These are phyloP conservation scores for Xylaria castorea DNA, from an alignment of 495 filamentous ascomycete species.

Conservation along the genomic window DNA sequence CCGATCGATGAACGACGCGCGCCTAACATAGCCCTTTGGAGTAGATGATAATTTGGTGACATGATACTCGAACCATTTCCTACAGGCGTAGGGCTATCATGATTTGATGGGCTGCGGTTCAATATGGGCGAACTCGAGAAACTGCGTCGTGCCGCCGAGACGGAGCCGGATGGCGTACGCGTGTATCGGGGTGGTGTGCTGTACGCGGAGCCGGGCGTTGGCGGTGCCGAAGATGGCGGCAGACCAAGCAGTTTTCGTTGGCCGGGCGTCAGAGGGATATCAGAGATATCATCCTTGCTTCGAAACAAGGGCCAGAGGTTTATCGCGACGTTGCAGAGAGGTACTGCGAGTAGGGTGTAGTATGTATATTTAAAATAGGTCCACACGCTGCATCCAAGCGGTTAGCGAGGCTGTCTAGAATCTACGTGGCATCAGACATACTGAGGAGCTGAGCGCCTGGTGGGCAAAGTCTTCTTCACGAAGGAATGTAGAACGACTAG, in stretches of 20 bases:
- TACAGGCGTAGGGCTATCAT: slow-evolving; percentile 36
- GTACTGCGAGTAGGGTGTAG: slow-evolving; percentile 45
- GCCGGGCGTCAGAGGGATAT: slow-evolving; percentile 89
- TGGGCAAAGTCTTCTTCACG: slow-evolving; percentile 35
- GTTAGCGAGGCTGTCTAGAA: background rate
- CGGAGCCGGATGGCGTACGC: slow-evolving; percentile 67
- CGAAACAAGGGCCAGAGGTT: slow-evolving; percentile 74
- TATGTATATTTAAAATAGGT: slow-evolving; percentile 31
- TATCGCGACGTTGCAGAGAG: slow-evolving; percentile 68
- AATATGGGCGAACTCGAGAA: slow-evolving; percentile 62
- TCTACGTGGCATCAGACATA: slow-evolving; percentile 26
- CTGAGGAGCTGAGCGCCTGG: slow-evolving; percentile 33
- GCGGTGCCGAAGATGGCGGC: slow-evolving; percentile 68
- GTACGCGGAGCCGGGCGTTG: slow-evolving; percentile 70
- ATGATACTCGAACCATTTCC: slow-evolving; percentile 37
- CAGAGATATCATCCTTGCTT: slow-evolving; percentile 74
- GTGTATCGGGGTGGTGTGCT: slow-evolving; percentile 89
- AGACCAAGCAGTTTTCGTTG: slow-evolving; percentile 88
- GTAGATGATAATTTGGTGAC: slow-evolving; percentile 62
- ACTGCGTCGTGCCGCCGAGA: slow-evolving; percentile 56
- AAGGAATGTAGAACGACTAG: slow-evolving; percentile 45
- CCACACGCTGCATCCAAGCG: slow-evolving; percentile 30
- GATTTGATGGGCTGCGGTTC: slow-evolving; percentile 44
- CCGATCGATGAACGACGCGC: slow-evolving; percentile 70
- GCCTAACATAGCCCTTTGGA: slow-evolving; percentile 71